Base-by-base conservation (phyloP, 225 moss, liverwort and hornwort genomes). In the Pleurozium schreberi region DNA sequence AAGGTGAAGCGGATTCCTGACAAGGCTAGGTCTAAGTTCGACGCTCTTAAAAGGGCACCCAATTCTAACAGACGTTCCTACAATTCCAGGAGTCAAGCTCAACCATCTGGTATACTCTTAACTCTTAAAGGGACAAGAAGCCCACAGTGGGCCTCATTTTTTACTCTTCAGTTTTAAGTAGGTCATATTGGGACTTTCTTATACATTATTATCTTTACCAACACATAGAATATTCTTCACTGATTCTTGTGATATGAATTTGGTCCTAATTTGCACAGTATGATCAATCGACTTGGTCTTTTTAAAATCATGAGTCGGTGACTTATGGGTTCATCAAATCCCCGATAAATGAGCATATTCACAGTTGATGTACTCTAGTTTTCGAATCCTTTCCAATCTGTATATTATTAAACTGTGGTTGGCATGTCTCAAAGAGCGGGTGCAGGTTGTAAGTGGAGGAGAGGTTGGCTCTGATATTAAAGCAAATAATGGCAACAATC, bases 401-500 rank as follows among this genome's bases (percentile, higher is more conserved):
- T 75, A 12, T 47, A 45, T 83, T 77, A 40, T 86, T 66, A 73
- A 76, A 88, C 86, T 89, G 83, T 85, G 73, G 76, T 89, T 86
- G 86, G 73, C 86, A 52, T 91, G 91, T 88, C 76, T 91, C 75
- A 86, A 93, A 93, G 93, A 86, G 88, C 42, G 86, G 83, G 88
- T 88, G 81, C 91, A 92, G 89, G 75, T 74, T 50, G 49, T 36
- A 75, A 71, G 70, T 87, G 87, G 62, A 90, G 88, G 75, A 80
- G 87, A 81, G 55, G 58, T 57, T 73, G 78, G 80, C 66, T 80
- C 53, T 87, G 60, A 55, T 31, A 78, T 67, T 76, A 87, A 71
- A 89, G 57, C 84, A 75, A 84, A 67, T 88, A 91, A 91, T 90
- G 84, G 69, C 57, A 88, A 86, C 70, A 86, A 83, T 83, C 87